Conservation (phyloP, 352 stramenopile species). For the Globisporangium alternatum region DNA sequence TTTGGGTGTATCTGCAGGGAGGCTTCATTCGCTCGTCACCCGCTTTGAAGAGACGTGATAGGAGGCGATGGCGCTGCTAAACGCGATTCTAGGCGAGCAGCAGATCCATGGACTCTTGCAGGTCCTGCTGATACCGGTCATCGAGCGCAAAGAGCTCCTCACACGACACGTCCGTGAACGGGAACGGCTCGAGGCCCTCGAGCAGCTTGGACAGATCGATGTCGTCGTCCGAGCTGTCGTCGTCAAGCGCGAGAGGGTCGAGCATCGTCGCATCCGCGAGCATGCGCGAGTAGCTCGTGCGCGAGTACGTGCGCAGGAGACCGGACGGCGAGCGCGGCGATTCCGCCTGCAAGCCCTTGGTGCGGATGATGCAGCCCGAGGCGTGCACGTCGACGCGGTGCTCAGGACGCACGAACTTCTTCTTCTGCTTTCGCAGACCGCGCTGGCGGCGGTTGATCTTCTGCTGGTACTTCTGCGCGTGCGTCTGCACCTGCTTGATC, state of each 20-base stretch:
- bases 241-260: background rate
- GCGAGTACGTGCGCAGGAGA: constrained; percentile 23
- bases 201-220: constrained; percentile 33
- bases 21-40: constrained; percentile 7
- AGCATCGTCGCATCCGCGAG: constrained; percentile 12
- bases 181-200: constrained; percentile 42
- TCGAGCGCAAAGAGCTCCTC: constrained; percentile 39
- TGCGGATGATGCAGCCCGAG: constrained; percentile 62
- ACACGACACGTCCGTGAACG: constrained; percentile 39
- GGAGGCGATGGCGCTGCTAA: background rate
- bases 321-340: constrained; percentile 43
- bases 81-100: constrained; percentile 25
- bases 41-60: background rate
- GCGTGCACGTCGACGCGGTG: constrained; percentile 69
- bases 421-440: constrained; percentile 82
- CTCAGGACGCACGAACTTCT: constrained; percentile 70
- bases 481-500: constrained; percentile 83
- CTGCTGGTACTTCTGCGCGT: constrained; percentile 86
- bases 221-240: constrained; percentile 17
- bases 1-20: background rate
- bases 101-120: constrained; percentile 49
- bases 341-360: constrained; percentile 27
- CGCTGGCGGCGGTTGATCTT: constrained; percentile 81
- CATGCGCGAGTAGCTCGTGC: constrained; percentile 18
- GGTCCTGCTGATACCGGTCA: constrained; percentile 53